These are phyloP conservation scores for Pseudomassariella vexata DNA, from an alignment of 2,329 filamentous ascomycete genomes.

Conservation along the genomic window DNA sequence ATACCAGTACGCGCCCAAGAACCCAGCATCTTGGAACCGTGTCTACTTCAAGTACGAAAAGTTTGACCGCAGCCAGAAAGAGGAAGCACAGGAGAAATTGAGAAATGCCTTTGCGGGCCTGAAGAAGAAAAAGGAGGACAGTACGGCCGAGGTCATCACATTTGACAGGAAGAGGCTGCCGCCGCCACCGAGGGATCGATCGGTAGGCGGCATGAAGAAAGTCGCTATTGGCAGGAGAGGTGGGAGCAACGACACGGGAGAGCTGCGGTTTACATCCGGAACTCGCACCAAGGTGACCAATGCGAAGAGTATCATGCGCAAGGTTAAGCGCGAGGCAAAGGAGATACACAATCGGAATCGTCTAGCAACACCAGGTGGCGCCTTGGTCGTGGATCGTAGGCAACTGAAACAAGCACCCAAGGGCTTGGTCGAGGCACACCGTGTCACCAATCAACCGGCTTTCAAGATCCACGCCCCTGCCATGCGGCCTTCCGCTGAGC, in stretches of 20 bases:
- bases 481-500: constrained; percentile 2
- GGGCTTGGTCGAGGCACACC: constrained; percentile 48
- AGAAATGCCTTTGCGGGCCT: constrained; percentile 52
- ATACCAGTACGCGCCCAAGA: constrained; percentile 58
- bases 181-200: constrained; percentile 30
- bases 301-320: constrained; percentile 49
- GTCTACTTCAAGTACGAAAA: constrained; percentile 67
- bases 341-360: constrained; percentile 45
- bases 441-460: constrained; percentile 32
- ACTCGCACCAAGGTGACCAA: constrained; percentile 46
- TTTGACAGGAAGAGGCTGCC: constrained; percentile 39
- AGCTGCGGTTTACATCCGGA: constrained; percentile 38
- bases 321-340: constrained; percentile 49
- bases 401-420: constrained; percentile 44
- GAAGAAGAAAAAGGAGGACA: constrained; percentile 50
- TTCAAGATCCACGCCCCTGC: constrained; percentile 13
- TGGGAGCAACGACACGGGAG: constrained; percentile 21
- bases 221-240: constrained; percentile 7
- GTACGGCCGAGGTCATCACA: constrained; percentile 49
- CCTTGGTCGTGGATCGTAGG: constrained; percentile 24
- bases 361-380: constrained; percentile 33
- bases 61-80: constrained; percentile 51
- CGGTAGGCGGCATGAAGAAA: too few species aligned
- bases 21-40: constrained; percentile 68
- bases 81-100: constrained; percentile 52